Conservation (phyloP, 1,284 basidiomycete species). For the Malassezia yamatoensis region DNA sequence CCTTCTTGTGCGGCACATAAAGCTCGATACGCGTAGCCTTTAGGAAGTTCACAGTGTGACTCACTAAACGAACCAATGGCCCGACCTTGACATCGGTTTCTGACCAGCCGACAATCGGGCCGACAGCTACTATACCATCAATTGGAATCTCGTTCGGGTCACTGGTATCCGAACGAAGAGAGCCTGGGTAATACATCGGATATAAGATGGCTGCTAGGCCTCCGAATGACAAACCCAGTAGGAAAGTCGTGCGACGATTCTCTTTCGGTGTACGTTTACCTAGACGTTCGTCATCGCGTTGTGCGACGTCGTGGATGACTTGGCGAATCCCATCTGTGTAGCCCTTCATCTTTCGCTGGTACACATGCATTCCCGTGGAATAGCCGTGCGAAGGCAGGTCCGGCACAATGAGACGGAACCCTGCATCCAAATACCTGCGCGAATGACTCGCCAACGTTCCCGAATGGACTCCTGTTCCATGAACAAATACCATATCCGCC, state of each 20-base stretch:
- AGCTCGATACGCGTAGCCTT: slow-evolving; percentile 26
- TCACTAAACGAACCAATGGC: slow-evolving; percentile 9
- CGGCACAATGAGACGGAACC: slow-evolving; percentile 40
- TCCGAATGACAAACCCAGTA: slow-evolving; percentile 43
- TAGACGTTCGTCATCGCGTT: slow-evolving; percentile 23
- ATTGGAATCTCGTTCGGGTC: slow-evolving; percentile 33
- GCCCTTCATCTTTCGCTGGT: slow-evolving; percentile 24
- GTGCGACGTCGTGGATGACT: slow-evolving; percentile 36
- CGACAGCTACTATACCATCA: slow-evolving; percentile 38
- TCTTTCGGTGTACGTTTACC: slow-evolving; percentile 19
- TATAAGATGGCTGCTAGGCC: slow-evolving; percentile 37
- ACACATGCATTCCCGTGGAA: slow-evolving; percentile 41
- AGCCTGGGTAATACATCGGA: slow-evolving; percentile 34
- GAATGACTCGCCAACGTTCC: slow-evolving; percentile 41
- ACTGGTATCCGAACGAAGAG: slow-evolving; percentile 23
- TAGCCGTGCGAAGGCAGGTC: slow-evolving; percentile 43
- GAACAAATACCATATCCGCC: slow-evolving; percentile 39
- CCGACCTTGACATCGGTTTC: slow-evolving; percentile 20
- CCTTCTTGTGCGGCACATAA: slow-evolving; percentile 41
- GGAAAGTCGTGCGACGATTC: slow-evolving; percentile 34
- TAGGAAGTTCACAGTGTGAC: slow-evolving; percentile 13
- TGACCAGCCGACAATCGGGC: slow-evolving; percentile 38
- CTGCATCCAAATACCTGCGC: slow-evolving; percentile 40
- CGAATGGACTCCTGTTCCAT: slow-evolving; percentile 44
- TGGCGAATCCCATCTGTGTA: slow-evolving; percentile 32